Evolutionary conservation across 768 basidiomycete species (phyloP), one percentile per base, ranked within the genome.

Genomic region (Tulasnella sp.): DNA sequence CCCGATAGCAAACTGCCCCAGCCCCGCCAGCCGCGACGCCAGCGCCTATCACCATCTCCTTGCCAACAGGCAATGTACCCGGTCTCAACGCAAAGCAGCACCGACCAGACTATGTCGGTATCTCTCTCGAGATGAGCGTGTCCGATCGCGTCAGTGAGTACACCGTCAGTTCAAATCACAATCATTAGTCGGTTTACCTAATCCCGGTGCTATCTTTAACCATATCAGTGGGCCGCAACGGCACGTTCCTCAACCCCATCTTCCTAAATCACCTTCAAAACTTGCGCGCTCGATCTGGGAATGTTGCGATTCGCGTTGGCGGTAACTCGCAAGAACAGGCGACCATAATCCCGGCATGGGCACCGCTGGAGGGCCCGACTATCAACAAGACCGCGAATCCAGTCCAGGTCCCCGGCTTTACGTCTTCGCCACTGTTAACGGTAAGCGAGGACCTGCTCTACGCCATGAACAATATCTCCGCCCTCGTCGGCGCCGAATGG

Each of bases 251-350:
- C 86, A 90, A 49, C 86, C 89, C 84, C 9, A 84, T 87, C 0
- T 93, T 93, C 83, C 86, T 93, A n/a, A 94, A 94, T 81, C 85
- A 93, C 38, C 88, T 95, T 85, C 85, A 88, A 5, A 91, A 91
- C 78, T 84, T 95, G n/a, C 85, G 85, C 69, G 85, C 88, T 79
- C 86, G 93, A 36, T 87, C 88, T 3, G 92, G 92, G 2, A 80
- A 82, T 1, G 88, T 92, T 8, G 82, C 86, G 15, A 82, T 93
- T n/a, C 88, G 93, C 71, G 85, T 94, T 0, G 93, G 93, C 34
- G 93, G 93, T 67, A 94, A 94, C 82, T 90, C 91, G 0, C 93
- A 94, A 80, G 93, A 95, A 75, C 86, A 84, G 2, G 90, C 85
- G 7, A 82, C 89, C 11, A 79, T 84, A 37, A 72, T 79, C 83